Evolutionary conservation across 805 yeast genomes (phyloP), one percentile per base, ranked within the genome.

Genomic region (Candida cerambycidarum): DNA sequence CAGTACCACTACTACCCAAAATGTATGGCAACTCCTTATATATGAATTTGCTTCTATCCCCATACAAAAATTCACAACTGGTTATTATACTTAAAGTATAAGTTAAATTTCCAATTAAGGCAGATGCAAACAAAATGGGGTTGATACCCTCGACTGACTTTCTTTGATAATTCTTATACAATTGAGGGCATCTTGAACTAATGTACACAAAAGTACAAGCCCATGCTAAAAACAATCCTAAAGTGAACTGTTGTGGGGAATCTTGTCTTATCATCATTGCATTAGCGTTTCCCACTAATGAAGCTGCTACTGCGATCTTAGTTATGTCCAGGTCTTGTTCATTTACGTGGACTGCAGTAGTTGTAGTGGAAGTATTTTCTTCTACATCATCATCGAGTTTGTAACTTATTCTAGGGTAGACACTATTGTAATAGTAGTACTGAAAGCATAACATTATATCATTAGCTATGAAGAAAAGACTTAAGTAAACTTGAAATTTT

Each of bases 141-240:
- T 97, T 85, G 2, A 89, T 71, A 2, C 97, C 97, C 25, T 84
- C 83, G 0, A 95, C 93, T 1, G 96, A 86, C 58, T 86, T 85
- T 30, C 96, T 71, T 40, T 67, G 53, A 58, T 79, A 83, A 63
- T 90, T 90, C 59, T 85, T 89, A 57, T 75, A 66, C 39, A 90
- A 67, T 58, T 90, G 98, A 1, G 98, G 98, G 36, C 89, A 60
- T 47, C 98, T 73, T 2, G 96, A 85, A 9, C 80, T 68, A 34
- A 89, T 75, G 57, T 92, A 90, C 41, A 87, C 79, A 4, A 63
- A 52, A 0, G 95, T 86, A 48, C 96, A 88, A 2, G 74, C 52
- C 95, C 96, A 90, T 0, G 97, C 89, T 32, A 85, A 48, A 6
- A 54, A 30, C 5, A 44, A 14, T 42, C 42, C 32, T 14, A 30